A percentile compares a stretch with the other conserved stretches of the same genome.
phyloP scores from a whole-genome alignment of 306 rosid genomes.

The Gleditsia sinensis region DNA sequence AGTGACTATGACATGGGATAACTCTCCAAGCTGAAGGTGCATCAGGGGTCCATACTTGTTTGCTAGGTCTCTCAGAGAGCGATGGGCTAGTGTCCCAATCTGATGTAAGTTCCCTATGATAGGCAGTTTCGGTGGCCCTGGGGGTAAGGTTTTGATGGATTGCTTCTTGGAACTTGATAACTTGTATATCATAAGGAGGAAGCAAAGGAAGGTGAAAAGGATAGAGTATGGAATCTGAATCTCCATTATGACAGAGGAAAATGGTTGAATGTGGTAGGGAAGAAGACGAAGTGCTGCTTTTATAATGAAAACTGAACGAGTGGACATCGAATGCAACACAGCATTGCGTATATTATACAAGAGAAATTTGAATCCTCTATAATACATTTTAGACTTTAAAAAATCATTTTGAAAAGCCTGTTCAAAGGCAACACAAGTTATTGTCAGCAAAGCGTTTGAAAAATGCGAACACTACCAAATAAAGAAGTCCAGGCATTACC shows the following conservation, averaged over 20 bases:
- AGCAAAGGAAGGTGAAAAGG: neutral
- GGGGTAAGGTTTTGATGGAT: neutral
- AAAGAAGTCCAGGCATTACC: no score
- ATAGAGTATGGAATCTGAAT: neutral
- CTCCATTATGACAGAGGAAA: neutral
- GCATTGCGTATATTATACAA: no score
- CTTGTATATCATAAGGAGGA: neutral
- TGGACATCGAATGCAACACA: no score
- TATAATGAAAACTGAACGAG: no score
- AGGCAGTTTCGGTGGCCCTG: slow-evolving; percentile 21
- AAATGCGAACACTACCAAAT: no score
- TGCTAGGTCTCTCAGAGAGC: slow-evolving; percentile 5
- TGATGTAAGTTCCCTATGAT: slow-evolving; percentile 22
- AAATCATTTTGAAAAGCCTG: no score
- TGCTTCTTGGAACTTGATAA: neutral
- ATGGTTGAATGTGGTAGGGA: neutral
- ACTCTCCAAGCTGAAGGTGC: neutral
- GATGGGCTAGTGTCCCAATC: neutral
- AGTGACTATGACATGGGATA: neutral
- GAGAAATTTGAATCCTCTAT: no score
- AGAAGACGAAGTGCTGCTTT: neutral
- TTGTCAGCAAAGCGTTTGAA: no score
- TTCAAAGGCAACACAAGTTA: no score
- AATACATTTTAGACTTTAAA: no score
- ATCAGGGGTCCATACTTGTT: slow-evolving; percentile 27